phyloP scores from a whole-genome alignment of 345 rosid genomes.

The Gossypium herbaceum region DNA sequence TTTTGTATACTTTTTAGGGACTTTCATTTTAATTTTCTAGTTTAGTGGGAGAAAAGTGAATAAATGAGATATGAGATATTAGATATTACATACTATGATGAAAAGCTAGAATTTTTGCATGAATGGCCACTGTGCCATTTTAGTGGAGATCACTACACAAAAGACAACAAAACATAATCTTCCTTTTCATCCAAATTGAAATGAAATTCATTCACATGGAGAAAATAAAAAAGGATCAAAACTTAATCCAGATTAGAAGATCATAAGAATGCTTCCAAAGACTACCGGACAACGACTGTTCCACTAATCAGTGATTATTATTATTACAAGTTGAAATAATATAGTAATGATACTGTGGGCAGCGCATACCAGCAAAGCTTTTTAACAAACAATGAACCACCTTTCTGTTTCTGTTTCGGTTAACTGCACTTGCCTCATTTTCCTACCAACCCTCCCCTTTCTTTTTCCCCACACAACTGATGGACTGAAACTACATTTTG shows the following conservation, averaged over 20 bases:
- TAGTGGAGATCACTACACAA: neutral
- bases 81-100: conserved; percentile 2
- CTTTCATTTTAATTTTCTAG: neutral
- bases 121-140: conserved; percentile 25
- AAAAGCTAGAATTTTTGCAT: conserved; percentile 10
- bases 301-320: neutral
- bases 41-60: too few species aligned
- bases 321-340: neutral
- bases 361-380: conserved; percentile 3
- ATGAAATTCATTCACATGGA: too few species aligned
- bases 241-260: neutral
- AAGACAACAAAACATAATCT: too few species aligned
- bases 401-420: neutral
- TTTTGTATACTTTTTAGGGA: conserved; percentile 10
- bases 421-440: neutral
- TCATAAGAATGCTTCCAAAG: neutral
- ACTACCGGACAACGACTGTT: neutral
- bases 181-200: too few species aligned
- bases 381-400: neutral
- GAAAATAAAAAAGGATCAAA: too few species aligned
- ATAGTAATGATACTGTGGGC: neutral
- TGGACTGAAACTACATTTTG: too few species aligned
- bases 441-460: neutral
- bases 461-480: neutral
- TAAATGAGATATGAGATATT: neutral